Evolutionary conservation across 2,329 filamentous ascomycete genomes (phyloP), one percentile per base, ranked within the genome.

Genomic region (Fusarium buharicum): DNA sequence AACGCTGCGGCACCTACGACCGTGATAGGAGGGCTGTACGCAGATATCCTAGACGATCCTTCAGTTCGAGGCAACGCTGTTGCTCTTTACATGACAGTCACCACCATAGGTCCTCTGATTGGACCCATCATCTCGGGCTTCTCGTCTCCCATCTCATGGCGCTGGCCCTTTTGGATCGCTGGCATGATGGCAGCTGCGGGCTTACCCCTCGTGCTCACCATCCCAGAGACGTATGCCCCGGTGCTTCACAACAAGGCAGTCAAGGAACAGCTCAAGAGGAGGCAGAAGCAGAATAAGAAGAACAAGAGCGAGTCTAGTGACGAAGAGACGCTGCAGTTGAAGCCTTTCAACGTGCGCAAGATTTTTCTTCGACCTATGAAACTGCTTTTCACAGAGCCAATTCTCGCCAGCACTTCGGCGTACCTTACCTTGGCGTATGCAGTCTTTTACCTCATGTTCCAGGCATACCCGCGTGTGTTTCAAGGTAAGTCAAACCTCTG

Each of bases 81-180:
- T 28, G 70, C 73, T 10, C 56, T 75, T 3, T 76, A 76, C 69
- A 75, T 76, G 73, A 67, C 66, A 7, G 62, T 76, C 36, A 76
- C 74, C 8, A 75, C 69, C 2, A 53, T 69, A 4, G 74, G 72
- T 0, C 73, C 73, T 6, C 77, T 83, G 1, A 69, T 84, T 1
- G 83, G 82, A 0, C 82, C 82, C 2, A 78, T 84, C 12, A 77
- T 83, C 17, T 82, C 81, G 13, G 82, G 82, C 0, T 84, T 84
- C 65, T 66, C 82, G 0, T 75, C 83, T 4, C 75, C 79, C 45
- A 74, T 72, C n/a, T 77, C 73, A 17, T 77, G 78, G 63, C 72
- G 75, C 18, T 80, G 79, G 54, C 70, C 77, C 1, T 74, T 80
- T 28, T 80, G 77, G 74, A 75, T 81, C 17, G 62, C 77, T 1